A percentile compares a stretch with the other conserved stretches of the same genome.
phyloP scores from a whole-genome alignment of 129 eudicot genomes.

The Lactuca saligna region DNA sequence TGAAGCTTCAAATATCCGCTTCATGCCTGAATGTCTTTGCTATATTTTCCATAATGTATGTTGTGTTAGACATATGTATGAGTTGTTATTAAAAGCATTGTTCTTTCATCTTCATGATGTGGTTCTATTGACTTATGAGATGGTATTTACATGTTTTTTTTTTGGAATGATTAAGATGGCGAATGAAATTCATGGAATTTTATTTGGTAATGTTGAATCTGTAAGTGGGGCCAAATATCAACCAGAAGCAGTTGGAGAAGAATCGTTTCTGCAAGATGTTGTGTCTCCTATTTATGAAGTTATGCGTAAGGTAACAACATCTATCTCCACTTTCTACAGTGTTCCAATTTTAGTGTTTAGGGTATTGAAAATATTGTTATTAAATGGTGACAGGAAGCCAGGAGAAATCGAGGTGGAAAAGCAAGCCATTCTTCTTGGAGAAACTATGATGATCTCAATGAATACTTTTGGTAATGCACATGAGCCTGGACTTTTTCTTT shows the following conservation, averaged over 20 bases:
- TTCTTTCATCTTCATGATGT: slow-evolving; percentile 6
- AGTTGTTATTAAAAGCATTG: background rate
- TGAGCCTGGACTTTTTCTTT: slow-evolving; percentile 11
- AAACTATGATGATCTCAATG: slow-evolving; percentile 96
- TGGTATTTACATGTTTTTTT: slow-evolving; percentile 14
- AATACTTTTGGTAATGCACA: slow-evolving; percentile 83
- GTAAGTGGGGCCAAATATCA: slow-evolving; percentile 74
- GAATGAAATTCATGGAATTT: slow-evolving; percentile 64
- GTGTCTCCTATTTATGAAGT: slow-evolving; percentile 91
- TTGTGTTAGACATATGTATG: background rate
- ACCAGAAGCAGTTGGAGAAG: slow-evolving; percentile 62
- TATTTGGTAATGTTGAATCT: slow-evolving; percentile 67
- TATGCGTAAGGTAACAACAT: slow-evolving; percentile 59
- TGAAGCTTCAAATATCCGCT: slow-evolving; percentile 98
- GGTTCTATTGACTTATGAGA: slow-evolving; percentile 18
- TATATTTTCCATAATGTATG: slow-evolving; percentile 94
- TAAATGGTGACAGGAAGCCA: slow-evolving; percentile 70
- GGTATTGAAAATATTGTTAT: slow-evolving; percentile 29
- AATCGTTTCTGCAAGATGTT: slow-evolving; percentile 72
- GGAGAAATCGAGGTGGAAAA: slow-evolving; percentile 83
- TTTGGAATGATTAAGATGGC: slow-evolving; percentile 65
- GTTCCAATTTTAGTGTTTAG: too few relatives aligned
- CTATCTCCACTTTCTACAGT: background rate
- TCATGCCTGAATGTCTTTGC: slow-evolving; percentile 99
- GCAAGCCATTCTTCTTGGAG: slow-evolving; percentile 99